Conservation (phyloP, 306 rosid species). For the Cicer yamashitae region DNA sequence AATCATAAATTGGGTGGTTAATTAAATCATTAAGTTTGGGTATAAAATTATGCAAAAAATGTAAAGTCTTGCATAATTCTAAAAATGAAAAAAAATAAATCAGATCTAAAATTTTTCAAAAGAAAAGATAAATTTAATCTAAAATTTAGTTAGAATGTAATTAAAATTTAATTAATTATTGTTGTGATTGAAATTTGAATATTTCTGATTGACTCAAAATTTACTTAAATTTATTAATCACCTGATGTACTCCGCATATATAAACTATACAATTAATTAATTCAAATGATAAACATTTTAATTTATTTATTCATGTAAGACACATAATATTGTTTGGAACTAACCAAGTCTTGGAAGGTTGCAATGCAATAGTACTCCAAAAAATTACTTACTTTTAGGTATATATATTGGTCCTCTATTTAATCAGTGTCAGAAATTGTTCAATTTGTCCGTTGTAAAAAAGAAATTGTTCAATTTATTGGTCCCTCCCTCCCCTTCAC, state of each 20-base stretch:
- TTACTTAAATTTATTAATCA: too few species aligned
- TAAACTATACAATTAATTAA: slow-evolving; percentile 37
- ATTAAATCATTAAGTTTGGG: slow-evolving; percentile 16
- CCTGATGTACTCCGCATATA: slow-evolving; percentile 30
- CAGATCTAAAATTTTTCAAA: neutral
- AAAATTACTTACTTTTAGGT: slow-evolving; percentile 33
- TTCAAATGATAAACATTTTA: slow-evolving; percentile 29
- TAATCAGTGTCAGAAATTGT: slow-evolving; percentile 48
- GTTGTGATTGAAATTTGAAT: too few species aligned
- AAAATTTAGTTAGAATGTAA: too few species aligned
- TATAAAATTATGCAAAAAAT: neutral
- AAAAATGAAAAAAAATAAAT: neutral
- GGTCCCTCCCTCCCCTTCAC: slow-evolving; percentile 48
- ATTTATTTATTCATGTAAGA: slow-evolving; percentile 24
- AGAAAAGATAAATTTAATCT: too few species aligned
- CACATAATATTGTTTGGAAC: slow-evolving; percentile 37
- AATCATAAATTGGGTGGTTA: slow-evolving; percentile 23
- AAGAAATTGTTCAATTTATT: slow-evolving; percentile 50
- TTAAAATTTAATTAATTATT: too few species aligned
- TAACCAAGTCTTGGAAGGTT: slow-evolving; percentile 46
- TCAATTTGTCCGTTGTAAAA: slow-evolving; percentile 16
- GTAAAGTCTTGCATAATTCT: neutral
- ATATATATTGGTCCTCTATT: slow-evolving; percentile 43
- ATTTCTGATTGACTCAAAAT: too few species aligned
- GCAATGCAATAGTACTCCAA: slow-evolving; percentile 39